phyloP scores from a whole-genome alignment of 225 moss, liverwort and hornwort genomes.

The Polytrichum formosum region DNA sequence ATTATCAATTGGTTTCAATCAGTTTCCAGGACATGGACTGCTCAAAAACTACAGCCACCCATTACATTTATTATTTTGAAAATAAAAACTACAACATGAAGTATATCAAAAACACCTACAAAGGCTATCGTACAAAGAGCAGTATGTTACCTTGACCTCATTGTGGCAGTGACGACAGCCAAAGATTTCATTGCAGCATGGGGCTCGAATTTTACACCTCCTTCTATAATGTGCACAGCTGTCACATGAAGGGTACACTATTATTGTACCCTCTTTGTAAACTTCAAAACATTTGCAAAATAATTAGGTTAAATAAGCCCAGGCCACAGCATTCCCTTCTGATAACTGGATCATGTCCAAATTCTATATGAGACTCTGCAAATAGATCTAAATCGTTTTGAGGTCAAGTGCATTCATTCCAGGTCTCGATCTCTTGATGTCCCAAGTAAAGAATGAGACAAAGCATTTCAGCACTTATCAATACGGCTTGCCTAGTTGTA shows the following conservation, averaged over 20 bases:
- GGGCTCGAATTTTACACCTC: slow-evolving; percentile 81
- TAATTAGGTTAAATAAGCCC: background rate
- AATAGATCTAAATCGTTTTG: background rate
- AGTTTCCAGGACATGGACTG: too few species aligned
- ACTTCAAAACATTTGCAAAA: background rate
- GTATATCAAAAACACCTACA: background rate
- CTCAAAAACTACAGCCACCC: too few species aligned
- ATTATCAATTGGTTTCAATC: too few species aligned
- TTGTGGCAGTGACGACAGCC: slow-evolving; percentile 95
- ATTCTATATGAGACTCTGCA: background rate
- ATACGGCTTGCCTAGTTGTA: too few species aligned
- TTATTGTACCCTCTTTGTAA: background rate
- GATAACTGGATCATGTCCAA: background rate
- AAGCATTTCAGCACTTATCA: too few species aligned
- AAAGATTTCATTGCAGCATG: slow-evolving; percentile 85
- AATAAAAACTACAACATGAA: background rate
- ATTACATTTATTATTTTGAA: too few species aligned
- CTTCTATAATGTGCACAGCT: slow-evolving; percentile 80
- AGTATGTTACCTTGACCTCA: slow-evolving; percentile 55
- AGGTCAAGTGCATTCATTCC: background rate
- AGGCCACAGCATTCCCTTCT: background rate
- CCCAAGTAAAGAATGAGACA: too few species aligned
- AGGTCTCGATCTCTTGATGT: background rate
- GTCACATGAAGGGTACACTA: background rate
- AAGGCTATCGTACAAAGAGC: background rate